A percentile compares a stretch with the other conserved stretches of the same genome.
Evolutionary conservation across 2,329 filamentous ascomycete genomes (phyloP).

Genomic region (Xylaria hypoxylon): DNA sequence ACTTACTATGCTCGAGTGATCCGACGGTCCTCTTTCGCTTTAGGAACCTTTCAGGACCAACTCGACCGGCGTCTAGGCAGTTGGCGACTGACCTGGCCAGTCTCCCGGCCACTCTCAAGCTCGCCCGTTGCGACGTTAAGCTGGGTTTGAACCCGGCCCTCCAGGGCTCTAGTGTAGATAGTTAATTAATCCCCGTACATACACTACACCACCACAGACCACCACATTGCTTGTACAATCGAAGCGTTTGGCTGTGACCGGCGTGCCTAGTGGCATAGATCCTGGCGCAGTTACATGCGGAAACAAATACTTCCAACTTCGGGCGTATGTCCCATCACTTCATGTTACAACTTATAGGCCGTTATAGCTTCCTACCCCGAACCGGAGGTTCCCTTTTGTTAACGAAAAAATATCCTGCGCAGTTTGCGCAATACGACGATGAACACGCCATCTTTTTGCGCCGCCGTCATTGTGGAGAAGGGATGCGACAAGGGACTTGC

Average conservation of each 20-base stretch:
- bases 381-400: conserved; percentile 16
- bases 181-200: conserved; percentile 27
- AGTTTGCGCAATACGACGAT: conserved; percentile 38
- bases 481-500: conserved; percentile 35
- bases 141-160: conserved; percentile 19
- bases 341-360: conserved; percentile 27
- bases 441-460: conserved; percentile 39
- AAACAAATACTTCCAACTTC: conserved; percentile 5
- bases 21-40: conserved; percentile 29
- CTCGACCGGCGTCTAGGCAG: conserved; percentile 22
- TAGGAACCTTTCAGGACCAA: conserved; percentile 30
- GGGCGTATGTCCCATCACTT: conserved; percentile 22
- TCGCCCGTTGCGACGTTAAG: conserved; percentile 44
- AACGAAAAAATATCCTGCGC: conserved; percentile 26
- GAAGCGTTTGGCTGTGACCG: conserved; percentile 30
- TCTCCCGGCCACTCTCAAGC: conserved; percentile 18
- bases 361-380: conserved; percentile 26
- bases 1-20: conserved; percentile 33
- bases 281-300: conserved; percentile 13
- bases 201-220: too few relatives aligned
- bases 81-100: conserved; percentile 25
- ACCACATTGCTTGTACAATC: conserved; percentile 31
- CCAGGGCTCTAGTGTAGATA: conserved; percentile 23
- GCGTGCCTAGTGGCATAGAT: conserved; percentile 10
- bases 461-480: conserved; percentile 41